Evolutionary conservation across 352 stramenopile genomes (phyloP), one percentile per base, ranked within the genome.

Genomic region (Phytopythium ostracodes): DNA sequence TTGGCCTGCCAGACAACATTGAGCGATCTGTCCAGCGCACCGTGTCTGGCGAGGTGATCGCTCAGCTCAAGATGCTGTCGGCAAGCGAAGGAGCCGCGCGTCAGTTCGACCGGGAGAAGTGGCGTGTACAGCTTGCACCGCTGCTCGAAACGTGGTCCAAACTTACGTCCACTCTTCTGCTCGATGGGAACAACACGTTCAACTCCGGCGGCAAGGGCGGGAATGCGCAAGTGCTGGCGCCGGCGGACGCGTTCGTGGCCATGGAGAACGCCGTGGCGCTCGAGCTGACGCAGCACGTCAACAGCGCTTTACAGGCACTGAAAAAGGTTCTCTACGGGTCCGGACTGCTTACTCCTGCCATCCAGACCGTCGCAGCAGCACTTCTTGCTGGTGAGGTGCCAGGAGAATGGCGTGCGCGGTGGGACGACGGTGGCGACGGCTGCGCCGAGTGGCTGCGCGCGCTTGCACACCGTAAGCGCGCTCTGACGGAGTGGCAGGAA

Each of bases 1-100:
- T 98, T 56, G 86, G 90, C 0, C 69, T 98, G 6, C 92, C 95
- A 0, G 85, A 97, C 60, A 98, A 98, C 71, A 98, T 98, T 47
- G 95, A 98, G 67, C 77, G 91, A 1, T 97, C 81, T 4, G 91
- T 98, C 63, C 94, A 98, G 67, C 88, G 95, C n/a, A 86, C 89
- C 24, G 71, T 84, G 10, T 97, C 90, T 22, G 64, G 74, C 1
- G 67, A 84, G 15, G 85, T 98, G n/a, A 89, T 97, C 27, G 70
- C 77, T 15, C 84, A 97, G 56, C 77, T 98, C 29, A 86, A 96
- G 50, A 77, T 81, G 60, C 78, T 98, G 11, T 87, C 79, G 12
- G 75, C 84, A 27, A 91, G 71, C 58, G 77, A 87, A 55, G 70
- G 81, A 14, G 71, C 68, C 3, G 74, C 67, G 0, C 77, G 77